Conservation (phyloP, 371 early-diverging fungal species). For the Lichtheimia ramosa region DNA sequence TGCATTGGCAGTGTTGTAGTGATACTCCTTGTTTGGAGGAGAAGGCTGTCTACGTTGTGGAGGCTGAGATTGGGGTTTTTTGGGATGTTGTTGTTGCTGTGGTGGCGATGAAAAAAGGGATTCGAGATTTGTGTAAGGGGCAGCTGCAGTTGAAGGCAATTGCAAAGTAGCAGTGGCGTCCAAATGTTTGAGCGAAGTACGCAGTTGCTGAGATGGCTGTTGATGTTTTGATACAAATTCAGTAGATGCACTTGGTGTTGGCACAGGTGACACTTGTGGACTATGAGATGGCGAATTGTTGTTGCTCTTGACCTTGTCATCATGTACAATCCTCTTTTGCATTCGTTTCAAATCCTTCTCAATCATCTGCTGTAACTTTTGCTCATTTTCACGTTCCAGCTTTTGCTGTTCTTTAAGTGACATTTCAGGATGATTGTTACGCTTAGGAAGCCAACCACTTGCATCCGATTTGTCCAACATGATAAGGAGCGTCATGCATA, state of each 20-base stretch:
- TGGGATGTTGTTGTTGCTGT: constrained; percentile 6
- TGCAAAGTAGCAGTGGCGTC: constrained; percentile 24
- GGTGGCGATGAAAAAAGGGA: constrained; percentile 2
- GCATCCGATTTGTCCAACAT: constrained; percentile 47
- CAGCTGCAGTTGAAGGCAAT: constrained; percentile 13
- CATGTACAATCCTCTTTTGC: constrained; percentile 29
- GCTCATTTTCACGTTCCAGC: constrained; percentile 30
- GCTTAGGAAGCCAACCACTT: constrained; percentile 18
- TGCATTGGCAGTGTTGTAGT: neutral
- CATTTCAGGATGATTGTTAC: constrained; percentile 1
- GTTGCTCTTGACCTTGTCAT: constrained; percentile 9
- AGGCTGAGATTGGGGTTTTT: neutral
- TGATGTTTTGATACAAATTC: constrained; percentile 2
- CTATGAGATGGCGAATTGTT: constrained; percentile 10
- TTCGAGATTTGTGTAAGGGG: constrained; percentile 5
- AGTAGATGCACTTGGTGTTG: constrained; percentile 16
- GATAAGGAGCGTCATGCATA: constrained; percentile 36
- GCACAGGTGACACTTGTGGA: constrained; percentile 20
- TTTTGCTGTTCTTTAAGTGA: constrained; percentile 20
- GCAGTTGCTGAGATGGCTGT: constrained; percentile 5
- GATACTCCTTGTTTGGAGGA: neutral
- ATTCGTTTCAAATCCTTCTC: constrained; percentile 40
- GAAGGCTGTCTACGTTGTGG: constrained; percentile 4
- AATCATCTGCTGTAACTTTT: constrained; percentile 30
- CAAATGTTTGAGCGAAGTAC: constrained; percentile 13